phyloP scores from a whole-genome alignment of 768 basidiomycete species.

The Phaeotremella skinneri region DNA sequence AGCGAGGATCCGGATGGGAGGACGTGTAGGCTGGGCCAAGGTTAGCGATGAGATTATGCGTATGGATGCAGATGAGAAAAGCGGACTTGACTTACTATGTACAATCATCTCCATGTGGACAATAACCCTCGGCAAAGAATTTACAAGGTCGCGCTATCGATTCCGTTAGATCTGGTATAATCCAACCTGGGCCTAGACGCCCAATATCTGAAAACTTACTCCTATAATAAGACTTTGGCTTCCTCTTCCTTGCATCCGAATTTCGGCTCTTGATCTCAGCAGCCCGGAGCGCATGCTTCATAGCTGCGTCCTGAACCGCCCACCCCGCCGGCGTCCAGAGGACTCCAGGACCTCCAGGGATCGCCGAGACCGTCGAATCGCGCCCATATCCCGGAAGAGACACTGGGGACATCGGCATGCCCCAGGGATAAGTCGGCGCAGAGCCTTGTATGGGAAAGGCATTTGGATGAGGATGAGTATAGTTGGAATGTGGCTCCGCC shows the following conservation, averaged over 20 bases:
- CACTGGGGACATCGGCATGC: slow-evolving; percentile 42
- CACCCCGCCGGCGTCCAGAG: slow-evolving; percentile 48
- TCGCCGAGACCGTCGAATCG: neutral
- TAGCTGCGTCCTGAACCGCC: slow-evolving; percentile 47
- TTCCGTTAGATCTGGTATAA: neutral
- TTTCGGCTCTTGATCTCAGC: slow-evolving; percentile 24
- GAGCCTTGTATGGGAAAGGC: slow-evolving; percentile 4
- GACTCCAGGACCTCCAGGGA: slow-evolving; percentile 35
- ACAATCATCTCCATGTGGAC: slow-evolving; percentile 47
- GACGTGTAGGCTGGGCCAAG: slow-evolving; percentile 24
- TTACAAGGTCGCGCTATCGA: slow-evolving; percentile 43
- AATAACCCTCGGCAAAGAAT: slow-evolving; percentile 44
- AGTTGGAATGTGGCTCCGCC: neutral
- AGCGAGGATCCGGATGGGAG: neutral
- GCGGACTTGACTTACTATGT: slow-evolving; percentile 37
- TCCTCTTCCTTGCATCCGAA: slow-evolving; percentile 6
- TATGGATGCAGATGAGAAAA: neutral
- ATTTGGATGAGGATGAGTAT: neutral
- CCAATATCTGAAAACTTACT: slow-evolving; percentile 35
- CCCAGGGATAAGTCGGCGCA: slow-evolving; percentile 40
- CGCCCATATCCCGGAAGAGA: slow-evolving; percentile 9
- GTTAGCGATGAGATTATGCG: neutral
- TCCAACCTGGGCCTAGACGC: slow-evolving; percentile 3
- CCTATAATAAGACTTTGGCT: slow-evolving; percentile 40
- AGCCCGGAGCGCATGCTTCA: slow-evolving; percentile 30